phyloP scores from a whole-genome alignment of 352 stramenopile species.

The Pythium plurisporium region DNA sequence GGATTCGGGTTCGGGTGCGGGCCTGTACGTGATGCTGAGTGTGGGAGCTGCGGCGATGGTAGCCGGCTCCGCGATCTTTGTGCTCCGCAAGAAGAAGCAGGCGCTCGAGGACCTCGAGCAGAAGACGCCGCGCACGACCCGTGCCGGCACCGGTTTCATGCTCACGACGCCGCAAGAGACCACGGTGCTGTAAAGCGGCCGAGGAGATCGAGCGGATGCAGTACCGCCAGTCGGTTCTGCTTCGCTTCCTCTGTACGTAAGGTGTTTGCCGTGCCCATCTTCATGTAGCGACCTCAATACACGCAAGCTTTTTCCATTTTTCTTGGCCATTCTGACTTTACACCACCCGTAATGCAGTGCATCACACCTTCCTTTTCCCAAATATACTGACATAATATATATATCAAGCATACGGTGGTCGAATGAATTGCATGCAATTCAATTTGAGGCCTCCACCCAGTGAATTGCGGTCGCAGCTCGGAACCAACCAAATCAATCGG shows the following conservation, averaged over 20 bases:
- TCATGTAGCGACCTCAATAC: conserved; percentile 3
- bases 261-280: neutral
- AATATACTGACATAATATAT: conserved; percentile 10
- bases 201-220: neutral
- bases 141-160: conserved; percentile 25
- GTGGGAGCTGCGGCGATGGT: conserved; percentile 37
- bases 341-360: neutral
- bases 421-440: conserved; percentile 24
- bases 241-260: conserved; percentile 5
- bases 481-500: conserved; percentile 29
- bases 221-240: too few species aligned
- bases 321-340: neutral
- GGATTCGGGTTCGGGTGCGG: too few species aligned
- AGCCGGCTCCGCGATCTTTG: conserved; percentile 49
- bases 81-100: conserved; percentile 66
- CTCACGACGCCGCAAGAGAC: conserved; percentile 46
- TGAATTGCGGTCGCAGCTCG: conserved; percentile 15
- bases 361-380: neutral
- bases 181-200: conserved; percentile 39
- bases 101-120: conserved; percentile 49
- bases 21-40: conserved; percentile 33
- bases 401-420: too few species aligned
- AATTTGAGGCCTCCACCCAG: neutral
- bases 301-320: neutral
- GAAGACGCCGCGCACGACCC: conserved; percentile 40